phyloP scores from a whole-genome alignment of 495 filamentous ascomycete genomes.

The Tetracladium setigerum region DNA sequence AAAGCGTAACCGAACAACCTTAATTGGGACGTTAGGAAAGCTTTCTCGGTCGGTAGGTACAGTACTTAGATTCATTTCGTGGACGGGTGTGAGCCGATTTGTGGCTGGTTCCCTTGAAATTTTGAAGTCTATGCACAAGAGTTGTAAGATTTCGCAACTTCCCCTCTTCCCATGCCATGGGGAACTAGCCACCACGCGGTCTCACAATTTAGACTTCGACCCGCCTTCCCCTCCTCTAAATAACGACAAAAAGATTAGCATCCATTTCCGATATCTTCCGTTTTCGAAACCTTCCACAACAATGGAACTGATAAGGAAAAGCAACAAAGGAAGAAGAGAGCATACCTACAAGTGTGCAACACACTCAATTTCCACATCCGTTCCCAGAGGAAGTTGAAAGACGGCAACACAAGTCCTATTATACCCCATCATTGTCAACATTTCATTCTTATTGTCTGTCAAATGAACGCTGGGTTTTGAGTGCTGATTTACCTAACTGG shows the following conservation, averaged over 20 bases:
- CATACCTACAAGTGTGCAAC: conserved; percentile 39
- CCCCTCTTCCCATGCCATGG: too few relatives aligned
- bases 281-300: too few relatives aligned
- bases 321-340: not conserved
- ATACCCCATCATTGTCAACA: conserved; percentile 6
- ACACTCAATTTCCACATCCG: conserved; percentile 69
- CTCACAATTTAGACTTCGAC: not conserved
- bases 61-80: too few relatives aligned
- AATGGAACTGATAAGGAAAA: not conserved
- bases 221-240: not conserved
- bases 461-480: not conserved
- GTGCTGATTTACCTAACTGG: conserved; percentile 31
- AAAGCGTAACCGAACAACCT: too few relatives aligned
- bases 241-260: not conserved
- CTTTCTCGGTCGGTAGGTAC: too few relatives aligned
- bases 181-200: too few relatives aligned
- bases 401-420: conserved; percentile 62
- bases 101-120: not conserved
- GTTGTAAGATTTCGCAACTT: not conserved
- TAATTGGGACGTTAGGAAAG: too few relatives aligned
- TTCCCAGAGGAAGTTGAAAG: conserved; percentile 53
- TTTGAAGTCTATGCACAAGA: not conserved
- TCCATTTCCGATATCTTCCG: not conserved
- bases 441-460: too few relatives aligned
- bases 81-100: too few relatives aligned